Conservation (phyloP, 495 filamentous ascomycete genomes). For the Letharia lupina region DNA sequence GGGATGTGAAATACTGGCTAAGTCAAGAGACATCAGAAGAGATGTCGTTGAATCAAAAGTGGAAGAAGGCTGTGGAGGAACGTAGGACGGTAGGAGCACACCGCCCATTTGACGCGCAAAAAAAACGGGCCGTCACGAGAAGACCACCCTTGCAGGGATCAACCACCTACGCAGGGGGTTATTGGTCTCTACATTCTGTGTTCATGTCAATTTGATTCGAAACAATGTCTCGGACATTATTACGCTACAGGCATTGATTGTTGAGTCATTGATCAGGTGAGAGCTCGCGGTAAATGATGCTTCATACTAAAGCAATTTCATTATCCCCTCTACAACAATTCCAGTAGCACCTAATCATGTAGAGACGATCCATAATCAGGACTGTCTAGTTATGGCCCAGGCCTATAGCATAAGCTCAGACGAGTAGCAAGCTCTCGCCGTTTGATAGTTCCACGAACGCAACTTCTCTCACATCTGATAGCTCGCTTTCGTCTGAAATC, state of each 20-base stretch:
- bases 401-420: not conserved
- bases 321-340: too few species aligned
- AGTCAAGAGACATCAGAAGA: not conserved
- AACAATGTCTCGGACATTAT: not conserved
- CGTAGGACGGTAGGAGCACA: not conserved
- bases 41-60: not conserved
- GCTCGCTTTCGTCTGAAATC: conserved; percentile 16
- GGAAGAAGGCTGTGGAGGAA: not conserved
- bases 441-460: conserved; percentile 36
- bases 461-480: conserved; percentile 24
- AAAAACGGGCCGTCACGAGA: conserved; percentile 1
- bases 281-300: not conserved
- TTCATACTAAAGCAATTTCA: not conserved
- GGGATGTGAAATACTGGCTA: not conserved
- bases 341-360: not conserved
- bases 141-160: too few species aligned
- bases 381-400: not conserved
- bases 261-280: not conserved
- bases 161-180: too few species aligned
- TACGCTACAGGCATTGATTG: not conserved
- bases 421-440: conserved; percentile 37
- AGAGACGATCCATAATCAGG: not conserved
- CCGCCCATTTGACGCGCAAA: not conserved
- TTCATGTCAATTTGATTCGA: not conserved
- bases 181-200: too few species aligned